Conservation (phyloP, 805 yeast genomes). For the Cyberlindnera mrakii region DNA sequence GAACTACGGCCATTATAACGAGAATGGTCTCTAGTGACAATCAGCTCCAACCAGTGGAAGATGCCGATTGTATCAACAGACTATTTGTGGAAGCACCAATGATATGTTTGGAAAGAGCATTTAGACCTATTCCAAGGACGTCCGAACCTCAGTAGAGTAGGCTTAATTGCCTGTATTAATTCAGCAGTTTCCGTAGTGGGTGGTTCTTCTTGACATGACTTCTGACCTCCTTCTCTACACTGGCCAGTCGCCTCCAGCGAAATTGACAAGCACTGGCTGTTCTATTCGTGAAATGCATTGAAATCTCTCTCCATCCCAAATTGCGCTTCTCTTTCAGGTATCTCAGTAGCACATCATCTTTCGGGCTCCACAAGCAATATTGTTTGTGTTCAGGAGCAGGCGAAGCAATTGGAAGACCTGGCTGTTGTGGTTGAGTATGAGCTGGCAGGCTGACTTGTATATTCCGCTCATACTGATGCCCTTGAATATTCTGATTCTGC, state of each 20-base stretch:
- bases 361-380: constrained; percentile 43
- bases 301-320: constrained; percentile 71
- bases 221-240: constrained; percentile 3
- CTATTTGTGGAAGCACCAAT: no score
- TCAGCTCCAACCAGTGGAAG: no score
- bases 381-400: not conserved
- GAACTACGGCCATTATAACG: no score
- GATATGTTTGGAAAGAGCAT: no score
- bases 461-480: not conserved
- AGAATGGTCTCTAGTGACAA: no score
- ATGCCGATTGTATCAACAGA: no score
- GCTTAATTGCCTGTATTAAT: not conserved
- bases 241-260: constrained; percentile 53
- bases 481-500: not conserved
- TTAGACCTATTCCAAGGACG: not conserved
- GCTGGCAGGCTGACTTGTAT: not conserved
- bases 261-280: constrained; percentile 74
- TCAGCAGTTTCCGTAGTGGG: not conserved
- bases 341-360: constrained; percentile 51
- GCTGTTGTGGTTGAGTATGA: not conserved
- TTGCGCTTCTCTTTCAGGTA: constrained; percentile 60
- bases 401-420: no score
- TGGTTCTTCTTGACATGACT: not conserved
- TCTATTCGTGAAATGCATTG: constrained; percentile 55
- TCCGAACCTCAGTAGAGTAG: not conserved